Percentiles rank a stretch among this genome's conserved stretches.
phyloP scores from a whole-genome alignment of 139 green algal genomes.

The Coccomyxa sp. region DNA sequence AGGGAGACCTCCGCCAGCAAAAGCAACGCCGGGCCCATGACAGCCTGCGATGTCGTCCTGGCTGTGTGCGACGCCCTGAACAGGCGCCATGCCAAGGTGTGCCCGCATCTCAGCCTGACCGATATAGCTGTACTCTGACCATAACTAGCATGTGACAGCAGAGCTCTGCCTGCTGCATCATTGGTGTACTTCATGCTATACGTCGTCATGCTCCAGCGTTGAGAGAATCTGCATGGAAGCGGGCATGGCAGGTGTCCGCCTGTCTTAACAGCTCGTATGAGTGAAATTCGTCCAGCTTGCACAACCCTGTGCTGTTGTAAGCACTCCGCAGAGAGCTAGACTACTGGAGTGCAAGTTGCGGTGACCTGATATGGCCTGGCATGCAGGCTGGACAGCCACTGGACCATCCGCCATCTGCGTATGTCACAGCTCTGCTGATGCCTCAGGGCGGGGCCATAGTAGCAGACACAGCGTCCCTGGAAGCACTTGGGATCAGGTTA shows the following conservation, averaged over 20 bases:
- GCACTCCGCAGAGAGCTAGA: not conserved
- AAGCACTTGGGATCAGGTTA: slow-evolving; percentile 50
- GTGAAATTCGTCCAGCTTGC: not conserved
- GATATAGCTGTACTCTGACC: no score
- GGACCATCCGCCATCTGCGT: slow-evolving; percentile 47
- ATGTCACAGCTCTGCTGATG: slow-evolving; percentile 74
- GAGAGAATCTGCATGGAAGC: not conserved
- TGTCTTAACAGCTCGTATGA: not conserved
- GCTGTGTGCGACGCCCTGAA: slow-evolving; percentile 67
- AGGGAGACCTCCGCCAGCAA: slow-evolving; percentile 72
- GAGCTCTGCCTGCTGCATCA: not conserved
- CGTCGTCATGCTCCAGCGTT: not conserved
- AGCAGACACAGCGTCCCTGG: slow-evolving; percentile 52
- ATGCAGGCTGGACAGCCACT: slow-evolving; percentile 30
- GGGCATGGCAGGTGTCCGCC: not conserved
- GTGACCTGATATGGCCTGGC: not conserved
- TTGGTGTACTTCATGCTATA: not conserved
- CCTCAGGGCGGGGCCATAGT: slow-evolving; percentile 56
- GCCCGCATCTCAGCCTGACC: no score
- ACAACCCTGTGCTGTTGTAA: not conserved
- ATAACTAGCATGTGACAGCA: no score
- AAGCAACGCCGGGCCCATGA: slow-evolving; percentile 63
- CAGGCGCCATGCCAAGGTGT: slow-evolving; percentile 28
- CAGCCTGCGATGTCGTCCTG: slow-evolving; percentile 78
- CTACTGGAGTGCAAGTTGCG: not conserved